Percentiles rank a stretch among this genome's conserved stretches.
Evolutionary conservation across 768 basidiomycete genomes (phyloP).

Genomic region (Rickenella mellea): DNA sequence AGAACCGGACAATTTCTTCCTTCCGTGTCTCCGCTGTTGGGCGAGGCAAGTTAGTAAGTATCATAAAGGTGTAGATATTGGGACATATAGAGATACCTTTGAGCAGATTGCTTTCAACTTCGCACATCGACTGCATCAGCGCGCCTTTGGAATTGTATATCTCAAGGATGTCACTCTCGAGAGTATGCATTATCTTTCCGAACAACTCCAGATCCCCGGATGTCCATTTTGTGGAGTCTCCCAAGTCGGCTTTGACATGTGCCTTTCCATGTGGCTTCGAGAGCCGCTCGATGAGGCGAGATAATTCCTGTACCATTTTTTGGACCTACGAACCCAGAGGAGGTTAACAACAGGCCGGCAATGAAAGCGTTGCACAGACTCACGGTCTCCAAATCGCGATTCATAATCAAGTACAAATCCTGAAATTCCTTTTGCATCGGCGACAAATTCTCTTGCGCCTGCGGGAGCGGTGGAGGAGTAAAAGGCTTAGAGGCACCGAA

Average conservation of each 20-base stretch:
- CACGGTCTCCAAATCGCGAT: no score
- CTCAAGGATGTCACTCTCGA: constrained; percentile 42
- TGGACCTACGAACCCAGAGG: no score
- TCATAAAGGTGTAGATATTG: background rate
- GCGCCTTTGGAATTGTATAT: constrained; percentile 34
- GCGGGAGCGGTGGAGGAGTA: no score
- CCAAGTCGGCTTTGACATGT: constrained; percentile 35
- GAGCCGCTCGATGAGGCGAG: background rate
- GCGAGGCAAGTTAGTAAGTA: background rate
- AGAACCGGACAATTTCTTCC: constrained; percentile 77
- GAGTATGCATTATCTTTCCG: constrained; percentile 32
- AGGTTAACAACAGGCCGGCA: no score
- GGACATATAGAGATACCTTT: constrained; percentile 37
- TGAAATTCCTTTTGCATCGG: no score
- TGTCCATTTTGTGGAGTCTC: constrained; percentile 40
- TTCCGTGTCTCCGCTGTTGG: constrained; percentile 63
- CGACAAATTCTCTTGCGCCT: no score
- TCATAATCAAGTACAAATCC: no score
- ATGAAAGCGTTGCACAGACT: no score
- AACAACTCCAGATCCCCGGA: constrained; percentile 45
- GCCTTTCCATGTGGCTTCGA: constrained; percentile 23
- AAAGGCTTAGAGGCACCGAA: no score
- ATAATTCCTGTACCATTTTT: background rate
- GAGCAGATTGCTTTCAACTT: constrained; percentile 56
- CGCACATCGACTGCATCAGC: constrained; percentile 34